A percentile compares a stretch with the other conserved stretches of the same genome.
Evolutionary conservation across 768 basidiomycete genomes (phyloP).

Genomic region (Amylocystis lapponica): DNA sequence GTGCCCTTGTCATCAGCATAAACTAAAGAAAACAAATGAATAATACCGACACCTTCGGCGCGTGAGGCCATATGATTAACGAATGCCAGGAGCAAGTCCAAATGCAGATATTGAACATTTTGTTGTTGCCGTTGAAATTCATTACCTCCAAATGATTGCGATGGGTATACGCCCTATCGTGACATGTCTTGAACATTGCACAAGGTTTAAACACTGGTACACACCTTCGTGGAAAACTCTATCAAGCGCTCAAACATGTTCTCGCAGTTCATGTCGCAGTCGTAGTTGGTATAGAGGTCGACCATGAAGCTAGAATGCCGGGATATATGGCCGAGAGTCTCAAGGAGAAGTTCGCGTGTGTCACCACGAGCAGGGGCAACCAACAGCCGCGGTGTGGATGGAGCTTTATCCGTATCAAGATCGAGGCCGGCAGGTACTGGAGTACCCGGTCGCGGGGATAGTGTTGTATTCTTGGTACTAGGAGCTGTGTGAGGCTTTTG

Average conservation of each 20-base stretch:
- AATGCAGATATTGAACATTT: slow-evolving; percentile 77
- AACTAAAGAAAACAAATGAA: slow-evolving; percentile 1
- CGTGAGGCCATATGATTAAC: slow-evolving; percentile 85
- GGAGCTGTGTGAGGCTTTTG: slow-evolving; percentile 18
- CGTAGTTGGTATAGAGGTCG: slow-evolving; percentile 93
- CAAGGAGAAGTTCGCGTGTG: slow-evolving; percentile 84
- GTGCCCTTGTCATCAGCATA: background rate
- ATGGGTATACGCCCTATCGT: slow-evolving; percentile 83
- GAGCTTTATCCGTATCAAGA: slow-evolving; percentile 15
- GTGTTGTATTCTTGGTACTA: slow-evolving; percentile 5
- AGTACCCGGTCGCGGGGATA: slow-evolving; percentile 24
- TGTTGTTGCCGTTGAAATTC: slow-evolving; percentile 68
- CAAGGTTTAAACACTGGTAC: slow-evolving; percentile 6
- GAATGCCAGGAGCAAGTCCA: slow-evolving; percentile 83
- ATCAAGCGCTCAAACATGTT: slow-evolving; percentile 89
- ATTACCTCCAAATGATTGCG: slow-evolving; percentile 48
- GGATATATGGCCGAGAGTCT: slow-evolving; percentile 77
- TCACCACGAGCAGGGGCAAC: slow-evolving; percentile 80
- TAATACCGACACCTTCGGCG: slow-evolving; percentile 38
- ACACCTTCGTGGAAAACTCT: slow-evolving; percentile 83
- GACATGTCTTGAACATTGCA: slow-evolving; percentile 1
- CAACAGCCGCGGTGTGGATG: slow-evolving; percentile 40
- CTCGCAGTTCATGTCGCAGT: slow-evolving; percentile 95
- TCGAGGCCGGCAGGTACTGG: slow-evolving; percentile 28
- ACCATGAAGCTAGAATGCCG: slow-evolving; percentile 90